Conservation (phyloP, 192 early-diverging fungal species). For the Rhizophagus sp. region DNA sequence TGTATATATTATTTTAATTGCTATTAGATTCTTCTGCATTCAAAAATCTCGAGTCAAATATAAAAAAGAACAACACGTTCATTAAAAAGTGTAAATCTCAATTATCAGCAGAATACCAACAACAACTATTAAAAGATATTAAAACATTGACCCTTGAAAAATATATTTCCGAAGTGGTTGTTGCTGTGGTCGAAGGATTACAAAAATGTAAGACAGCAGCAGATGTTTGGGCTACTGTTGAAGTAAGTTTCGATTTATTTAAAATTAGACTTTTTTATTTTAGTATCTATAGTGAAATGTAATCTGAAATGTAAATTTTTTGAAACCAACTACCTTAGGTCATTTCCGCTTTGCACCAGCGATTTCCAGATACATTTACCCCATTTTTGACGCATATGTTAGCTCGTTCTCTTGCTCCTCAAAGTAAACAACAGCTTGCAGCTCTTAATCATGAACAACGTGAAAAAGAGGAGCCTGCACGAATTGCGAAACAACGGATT, state of each 20-base stretch:
- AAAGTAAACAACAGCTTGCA: constrained; percentile 54
- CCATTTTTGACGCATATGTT: constrained; percentile 63
- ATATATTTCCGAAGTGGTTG: constrained; percentile 91
- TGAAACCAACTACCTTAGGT: constrained; percentile 40
- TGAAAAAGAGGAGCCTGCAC: constrained; percentile 81
- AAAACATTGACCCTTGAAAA: constrained; percentile 91
- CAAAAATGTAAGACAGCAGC: constrained; percentile 62
- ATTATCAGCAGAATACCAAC: constrained; percentile 61
- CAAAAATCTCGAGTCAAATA: constrained; percentile 86
- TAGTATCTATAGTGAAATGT: background rate
- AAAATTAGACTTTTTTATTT: background rate
- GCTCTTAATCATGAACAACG: constrained; percentile 72
- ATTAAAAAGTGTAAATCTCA: constrained; percentile 87
- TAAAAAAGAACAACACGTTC: constrained; percentile 97
- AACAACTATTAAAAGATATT: constrained; percentile 79
- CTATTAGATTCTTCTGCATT: constrained; percentile 41
- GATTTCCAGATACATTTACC: constrained; percentile 86
- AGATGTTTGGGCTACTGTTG: constrained; percentile 82
- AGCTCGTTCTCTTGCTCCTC: constrained; percentile 65
- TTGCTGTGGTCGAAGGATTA: constrained; percentile 77
- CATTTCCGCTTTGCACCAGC: constrained; percentile 79
- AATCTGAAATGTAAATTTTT: background rate
- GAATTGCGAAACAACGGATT: constrained; percentile 65
- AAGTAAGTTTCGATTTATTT: constrained; percentile 49
- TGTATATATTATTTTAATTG: background rate